phyloP scores from a whole-genome alignment of 108 stramenopile genomes.

The Skeletonema tropicum region DNA sequence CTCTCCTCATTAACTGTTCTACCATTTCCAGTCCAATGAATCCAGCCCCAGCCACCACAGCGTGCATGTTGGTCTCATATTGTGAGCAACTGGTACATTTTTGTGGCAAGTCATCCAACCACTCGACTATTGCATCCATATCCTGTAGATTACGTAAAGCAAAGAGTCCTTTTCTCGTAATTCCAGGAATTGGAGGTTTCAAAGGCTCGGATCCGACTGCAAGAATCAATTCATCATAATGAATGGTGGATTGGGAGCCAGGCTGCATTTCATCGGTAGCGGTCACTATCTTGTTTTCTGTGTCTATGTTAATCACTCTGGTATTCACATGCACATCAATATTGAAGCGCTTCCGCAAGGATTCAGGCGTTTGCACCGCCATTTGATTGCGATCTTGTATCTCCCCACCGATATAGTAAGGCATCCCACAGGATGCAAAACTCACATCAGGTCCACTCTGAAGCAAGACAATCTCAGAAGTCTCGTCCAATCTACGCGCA shows the following conservation, averaged over 20 bases:
- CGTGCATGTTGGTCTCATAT: constrained; percentile 42
- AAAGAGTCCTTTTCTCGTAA: constrained; percentile 63
- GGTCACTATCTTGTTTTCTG: constrained; percentile 42
- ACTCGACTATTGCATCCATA: constrained; percentile 65
- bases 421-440: constrained; percentile 77
- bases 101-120: constrained; percentile 45
- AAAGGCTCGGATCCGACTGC: constrained; percentile 73
- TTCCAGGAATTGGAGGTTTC: constrained; percentile 76
- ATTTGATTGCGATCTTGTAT: constrained; percentile 64
- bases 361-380: constrained; percentile 73
- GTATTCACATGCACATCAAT: constrained; percentile 58
- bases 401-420: constrained; percentile 74
- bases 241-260: constrained; percentile 11
- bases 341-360: constrained; percentile 55
- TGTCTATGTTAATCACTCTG: constrained; percentile 56
- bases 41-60: constrained; percentile 76
- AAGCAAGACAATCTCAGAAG: constrained; percentile 60
- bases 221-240: constrained; percentile 65
- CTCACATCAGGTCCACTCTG: constrained; percentile 67
- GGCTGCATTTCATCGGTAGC: constrained; percentile 44
- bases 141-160: constrained; percentile 68
- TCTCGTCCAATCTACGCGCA: constrained; percentile 65
- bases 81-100: constrained; percentile 17
- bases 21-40: constrained; percentile 81
- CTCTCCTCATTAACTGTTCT: constrained; percentile 64